These are phyloP conservation scores for Kodamaea jinghongensis DNA, from an alignment of 805 yeast species.

Conservation along the genomic window DNA sequence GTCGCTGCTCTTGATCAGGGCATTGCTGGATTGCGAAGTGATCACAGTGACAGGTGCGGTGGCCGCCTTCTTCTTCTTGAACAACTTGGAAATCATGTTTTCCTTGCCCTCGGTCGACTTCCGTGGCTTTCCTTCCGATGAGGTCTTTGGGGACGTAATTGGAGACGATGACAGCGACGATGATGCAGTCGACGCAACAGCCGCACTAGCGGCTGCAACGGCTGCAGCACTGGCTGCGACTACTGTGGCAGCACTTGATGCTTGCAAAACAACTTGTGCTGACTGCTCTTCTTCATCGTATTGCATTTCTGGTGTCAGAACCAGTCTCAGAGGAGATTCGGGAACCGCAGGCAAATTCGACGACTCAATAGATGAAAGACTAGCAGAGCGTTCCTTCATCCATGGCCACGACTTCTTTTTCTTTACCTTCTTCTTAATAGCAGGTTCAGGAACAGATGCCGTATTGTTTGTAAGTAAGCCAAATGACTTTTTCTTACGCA, in stretches of 20 bases:
- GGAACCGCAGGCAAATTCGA: conserved; percentile 21
- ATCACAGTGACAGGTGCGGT: conserved; percentile 5
- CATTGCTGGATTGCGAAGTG: neutral
- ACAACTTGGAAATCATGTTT: conserved; percentile 40
- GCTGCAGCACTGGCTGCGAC: conserved; percentile 3
- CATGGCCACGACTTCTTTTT: conserved; percentile 44
- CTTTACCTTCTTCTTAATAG: conserved; percentile 19
- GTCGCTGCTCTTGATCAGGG: conserved; percentile 6
- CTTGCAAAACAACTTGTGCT: neutral
- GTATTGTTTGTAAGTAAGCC: conserved; percentile 13
- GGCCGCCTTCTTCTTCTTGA: conserved; percentile 31
- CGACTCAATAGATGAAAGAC: conserved; percentile 28
- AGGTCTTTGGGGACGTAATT: neutral
- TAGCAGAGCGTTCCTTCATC: conserved; percentile 33
- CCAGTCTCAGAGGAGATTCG: conserved; percentile 31
- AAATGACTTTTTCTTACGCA: conserved; percentile 14
- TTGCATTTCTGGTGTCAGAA: conserved; percentile 36
- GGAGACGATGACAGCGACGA: neutral
- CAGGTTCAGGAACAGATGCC: conserved; percentile 5
- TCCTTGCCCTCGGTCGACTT: conserved; percentile 28
- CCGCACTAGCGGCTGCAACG: conserved; percentile 6
- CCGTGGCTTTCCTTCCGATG: conserved; percentile 1
- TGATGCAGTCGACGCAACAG: neutral
- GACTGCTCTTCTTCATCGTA: conserved; percentile 9
- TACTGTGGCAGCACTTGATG: neutral